A percentile compares a stretch with the other conserved stretches of the same genome.
phyloP scores from a whole-genome alignment of 768 basidiomycete genomes.

The Tulasnella sp. region DNA sequence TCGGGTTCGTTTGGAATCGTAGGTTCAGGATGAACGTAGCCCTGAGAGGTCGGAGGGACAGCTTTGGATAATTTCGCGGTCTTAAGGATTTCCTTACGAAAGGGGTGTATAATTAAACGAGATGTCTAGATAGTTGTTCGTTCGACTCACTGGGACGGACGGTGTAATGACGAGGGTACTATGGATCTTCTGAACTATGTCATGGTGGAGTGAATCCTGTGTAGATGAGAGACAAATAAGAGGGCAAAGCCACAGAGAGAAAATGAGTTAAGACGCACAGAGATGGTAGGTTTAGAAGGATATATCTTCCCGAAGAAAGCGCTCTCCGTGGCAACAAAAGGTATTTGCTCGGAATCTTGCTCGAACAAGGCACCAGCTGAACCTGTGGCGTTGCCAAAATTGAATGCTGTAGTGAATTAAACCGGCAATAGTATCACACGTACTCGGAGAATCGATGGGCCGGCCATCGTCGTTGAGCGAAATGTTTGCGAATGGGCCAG shows the following conservation, averaged over 20 bases:
- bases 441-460: slow-evolving; percentile 11
- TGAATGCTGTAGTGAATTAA: neutral
- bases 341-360: neutral
- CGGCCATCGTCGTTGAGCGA: neutral
- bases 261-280: slow-evolving; percentile 21
- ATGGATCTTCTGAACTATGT: slow-evolving; percentile 63
- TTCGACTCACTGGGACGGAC: slow-evolving; percentile 38
- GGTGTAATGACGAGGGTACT: slow-evolving; percentile 59
- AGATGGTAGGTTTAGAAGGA: neutral
- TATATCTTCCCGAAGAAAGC: slow-evolving; percentile 15
- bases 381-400: neutral
- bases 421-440: neutral
- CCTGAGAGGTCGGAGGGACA: slow-evolving; percentile 34
- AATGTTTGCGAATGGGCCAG: slow-evolving; percentile 1
- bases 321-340: slow-evolving; percentile 11
- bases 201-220: slow-evolving; percentile 42
- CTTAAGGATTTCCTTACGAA: slow-evolving; percentile 26
- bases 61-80: slow-evolving; percentile 31
- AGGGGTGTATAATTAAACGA: neutral
- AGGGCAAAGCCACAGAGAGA: neutral
- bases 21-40: neutral
- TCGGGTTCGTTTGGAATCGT: slow-evolving; percentile 38
- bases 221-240: slow-evolving; percentile 6
- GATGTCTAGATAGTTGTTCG: slow-evolving; percentile 7
- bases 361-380: neutral